phyloP scores from a whole-genome alignment of 176 grass and related monocot species.

The Chloris gayana region DNA sequence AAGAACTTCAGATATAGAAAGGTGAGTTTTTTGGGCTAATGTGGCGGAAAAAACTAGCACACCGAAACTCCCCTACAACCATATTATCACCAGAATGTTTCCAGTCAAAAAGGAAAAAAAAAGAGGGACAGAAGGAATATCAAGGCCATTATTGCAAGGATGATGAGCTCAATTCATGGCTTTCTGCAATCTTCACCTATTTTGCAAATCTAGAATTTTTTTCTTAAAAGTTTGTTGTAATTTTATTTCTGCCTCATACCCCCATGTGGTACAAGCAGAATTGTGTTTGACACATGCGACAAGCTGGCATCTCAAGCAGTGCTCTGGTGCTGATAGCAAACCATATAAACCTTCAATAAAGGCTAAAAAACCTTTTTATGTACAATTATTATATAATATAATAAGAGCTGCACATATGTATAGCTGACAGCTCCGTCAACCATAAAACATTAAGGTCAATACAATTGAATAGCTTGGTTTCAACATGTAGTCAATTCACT shows the following conservation, averaged over 20 bases:
- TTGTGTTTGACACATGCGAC: neutral
- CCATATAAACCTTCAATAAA: neutral
- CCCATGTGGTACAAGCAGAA: neutral
- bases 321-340: neutral
- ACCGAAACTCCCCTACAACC: neutral
- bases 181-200: neutral
- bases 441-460: constrained; percentile 11
- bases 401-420: neutral
- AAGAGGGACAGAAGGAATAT: neutral
- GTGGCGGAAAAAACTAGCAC: neutral
- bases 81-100: neutral
- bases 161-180: neutral
- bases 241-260: neutral
- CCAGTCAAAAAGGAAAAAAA: constrained; percentile 10
- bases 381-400: neutral
- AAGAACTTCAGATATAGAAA: neutral
- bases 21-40: neutral
- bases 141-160: neutral
- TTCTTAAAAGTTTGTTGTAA: neutral
- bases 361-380: neutral
- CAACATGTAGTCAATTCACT: too few relatives aligned
- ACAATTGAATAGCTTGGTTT: too few relatives aligned
- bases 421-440: neutral
- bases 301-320: neutral
- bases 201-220: neutral